Percentiles rank a stretch among this genome's conserved stretches.
Conservation (phyloP, 352 stramenopile species). For the Globisporangium ultimum region DNA sequence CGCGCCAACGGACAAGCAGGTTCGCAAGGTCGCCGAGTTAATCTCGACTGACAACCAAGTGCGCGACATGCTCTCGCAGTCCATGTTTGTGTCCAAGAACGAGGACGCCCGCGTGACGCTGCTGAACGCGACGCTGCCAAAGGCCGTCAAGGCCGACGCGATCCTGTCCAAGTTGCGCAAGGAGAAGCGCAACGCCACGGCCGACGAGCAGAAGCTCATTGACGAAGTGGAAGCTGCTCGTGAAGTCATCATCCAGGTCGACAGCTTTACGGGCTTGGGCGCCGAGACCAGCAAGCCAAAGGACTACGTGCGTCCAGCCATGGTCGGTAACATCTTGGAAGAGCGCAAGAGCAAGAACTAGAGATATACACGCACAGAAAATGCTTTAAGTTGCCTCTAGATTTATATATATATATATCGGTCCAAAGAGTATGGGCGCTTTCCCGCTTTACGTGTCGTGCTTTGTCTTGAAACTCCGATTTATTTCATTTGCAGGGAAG, state of each 20-base stretch:
- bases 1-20: slow-evolving; percentile 86
- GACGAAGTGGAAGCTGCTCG: slow-evolving; percentile 94
- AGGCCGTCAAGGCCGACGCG: slow-evolving; percentile 91
- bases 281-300: slow-evolving; percentile 71
- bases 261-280: slow-evolving; percentile 90
- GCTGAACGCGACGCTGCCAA: slow-evolving; percentile 72
- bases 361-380: too few species aligned
- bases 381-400: neutral
- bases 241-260: slow-evolving; percentile 97
- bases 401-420: slow-evolving; percentile 19
- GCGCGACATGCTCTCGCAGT: slow-evolving; percentile 63
- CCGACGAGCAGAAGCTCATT: slow-evolving; percentile 93
- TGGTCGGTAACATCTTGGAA: slow-evolving; percentile 58
- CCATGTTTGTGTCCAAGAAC: slow-evolving; percentile 76
- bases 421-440: too few species aligned
- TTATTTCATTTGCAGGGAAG: too few species aligned
- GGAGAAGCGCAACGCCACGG: slow-evolving; percentile 93
- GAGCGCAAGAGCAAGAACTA: slow-evolving; percentile 27
- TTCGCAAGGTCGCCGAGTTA: slow-evolving; percentile 66
- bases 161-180: slow-evolving; percentile 90
- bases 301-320: slow-evolving; percentile 89
- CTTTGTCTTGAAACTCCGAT: too few species aligned
- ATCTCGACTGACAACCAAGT: slow-evolving; percentile 73
- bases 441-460: too few species aligned
- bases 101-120: slow-evolving; percentile 61